Percentiles rank a stretch among this genome's conserved stretches.
These are phyloP conservation scores for Ophiocordyceps camponoti-leonardi DNA, from an alignment of 2,329 filamentous ascomycete genomes.

Conservation along the genomic window DNA sequence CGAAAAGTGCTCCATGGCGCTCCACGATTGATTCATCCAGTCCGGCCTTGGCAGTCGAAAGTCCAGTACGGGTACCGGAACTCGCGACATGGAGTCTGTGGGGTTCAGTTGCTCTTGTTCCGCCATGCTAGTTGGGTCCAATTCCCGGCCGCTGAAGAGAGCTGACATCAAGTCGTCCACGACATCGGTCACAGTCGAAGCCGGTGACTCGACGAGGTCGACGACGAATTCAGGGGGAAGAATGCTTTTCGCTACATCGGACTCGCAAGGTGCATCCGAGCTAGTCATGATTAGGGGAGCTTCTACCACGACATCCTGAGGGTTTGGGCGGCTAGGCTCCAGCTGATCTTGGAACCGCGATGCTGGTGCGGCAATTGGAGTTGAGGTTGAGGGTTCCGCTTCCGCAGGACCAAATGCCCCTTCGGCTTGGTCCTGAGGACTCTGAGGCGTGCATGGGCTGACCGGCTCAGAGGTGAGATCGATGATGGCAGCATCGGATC, in stretches of 20 bases:
- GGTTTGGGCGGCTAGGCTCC: neutral
- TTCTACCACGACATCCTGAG: conserved; percentile 7
- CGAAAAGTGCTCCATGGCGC: conserved; percentile 8
- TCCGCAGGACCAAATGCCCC: neutral
- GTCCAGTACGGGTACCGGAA: conserved; percentile 12
- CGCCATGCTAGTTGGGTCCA: conserved; percentile 2
- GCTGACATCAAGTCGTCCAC: conserved; percentile 10
- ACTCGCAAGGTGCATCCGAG: conserved; percentile 1
- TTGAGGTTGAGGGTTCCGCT: neutral
- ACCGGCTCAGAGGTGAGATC: conserved; percentile 14
- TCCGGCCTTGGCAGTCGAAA: conserved; percentile 8
- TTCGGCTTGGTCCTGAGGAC: neutral
- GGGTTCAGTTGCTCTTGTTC: conserved; percentile 13
- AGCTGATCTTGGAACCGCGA: neutral
- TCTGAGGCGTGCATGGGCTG: conserved; percentile 7
- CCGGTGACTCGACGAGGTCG: neutral
- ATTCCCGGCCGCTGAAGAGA: conserved; percentile 6
- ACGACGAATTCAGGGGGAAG: neutral
- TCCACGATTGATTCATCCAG: conserved; percentile 7
- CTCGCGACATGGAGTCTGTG: conserved; percentile 8
- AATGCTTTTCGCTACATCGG: neutral
- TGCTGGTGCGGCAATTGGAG: neutral
- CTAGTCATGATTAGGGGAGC: conserved; percentile 8
- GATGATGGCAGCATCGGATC: conserved; percentile 6
- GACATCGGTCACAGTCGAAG: neutral